Conservation (phyloP, 169 alveolate species). For the Plasmodium gallinaceum region DNA sequence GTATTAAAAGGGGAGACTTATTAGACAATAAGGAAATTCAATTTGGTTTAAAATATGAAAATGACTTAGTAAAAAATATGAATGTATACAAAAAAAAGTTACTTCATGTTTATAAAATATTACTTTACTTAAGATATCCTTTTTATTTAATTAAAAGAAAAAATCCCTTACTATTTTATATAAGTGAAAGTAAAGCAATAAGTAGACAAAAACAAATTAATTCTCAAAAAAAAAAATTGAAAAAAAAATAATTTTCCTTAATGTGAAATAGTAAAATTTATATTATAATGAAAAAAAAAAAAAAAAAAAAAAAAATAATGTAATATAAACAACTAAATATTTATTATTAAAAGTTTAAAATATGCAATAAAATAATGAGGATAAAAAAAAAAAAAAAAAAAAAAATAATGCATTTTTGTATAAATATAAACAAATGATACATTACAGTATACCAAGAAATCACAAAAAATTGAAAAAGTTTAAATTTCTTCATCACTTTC, state of each 20-base stretch:
- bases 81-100: conserved; percentile 79
- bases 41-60: conserved; percentile 78
- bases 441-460: no score
- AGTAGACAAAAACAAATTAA: conserved; percentile 86
- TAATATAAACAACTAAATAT: background rate
- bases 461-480: background rate
- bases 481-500: conserved; percentile 62
- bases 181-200: conserved; percentile 84
- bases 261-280: background rate
- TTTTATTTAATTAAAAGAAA: conserved; percentile 80
- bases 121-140: conserved; percentile 84
- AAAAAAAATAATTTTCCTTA: conserved; percentile 47
- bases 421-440: no score
- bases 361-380: no score
- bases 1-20: conserved; percentile 56
- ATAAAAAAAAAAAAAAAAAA: no score
- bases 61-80: conserved; percentile 73
- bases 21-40: conserved; percentile 56
- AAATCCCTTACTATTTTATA: conserved; percentile 85
- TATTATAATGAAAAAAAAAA: background rate
- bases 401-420: no score
- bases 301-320: background rate
- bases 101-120: conserved; percentile 81
- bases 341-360: no score
- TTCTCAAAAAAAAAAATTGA: conserved; percentile 79